Conservation (phyloP, 2,329 filamentous ascomycete species). For the Phoma sp. region DNA sequence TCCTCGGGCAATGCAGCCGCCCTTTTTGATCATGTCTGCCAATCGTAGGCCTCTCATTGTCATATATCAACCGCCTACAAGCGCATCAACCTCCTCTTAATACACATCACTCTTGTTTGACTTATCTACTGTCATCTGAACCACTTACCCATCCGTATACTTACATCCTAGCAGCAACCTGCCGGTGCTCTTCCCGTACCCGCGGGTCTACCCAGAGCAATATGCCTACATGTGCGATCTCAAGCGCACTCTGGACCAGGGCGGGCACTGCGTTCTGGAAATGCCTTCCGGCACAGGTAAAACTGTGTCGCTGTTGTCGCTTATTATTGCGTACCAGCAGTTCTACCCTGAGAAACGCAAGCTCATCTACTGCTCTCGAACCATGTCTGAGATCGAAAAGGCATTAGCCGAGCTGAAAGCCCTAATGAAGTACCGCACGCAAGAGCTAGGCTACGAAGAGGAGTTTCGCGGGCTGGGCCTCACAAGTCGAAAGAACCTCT, state of each 20-base stretch:
- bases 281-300: slow-evolving; percentile 99
- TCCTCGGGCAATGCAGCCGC: neutral
- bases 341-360: slow-evolving; percentile 92
- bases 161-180: slow-evolving; percentile 62
- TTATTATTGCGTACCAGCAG: slow-evolving; percentile 97
- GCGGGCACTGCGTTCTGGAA: slow-evolving; percentile 94
- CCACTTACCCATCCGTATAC: neutral
- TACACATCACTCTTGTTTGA: too few relatives aligned
- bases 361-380: slow-evolving; percentile 98
- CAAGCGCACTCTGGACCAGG: slow-evolving; percentile 88
- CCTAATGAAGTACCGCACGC: slow-evolving; percentile 91
- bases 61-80: too few relatives aligned
- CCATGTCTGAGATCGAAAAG: slow-evolving; percentile 99
- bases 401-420: slow-evolving; percentile 89
- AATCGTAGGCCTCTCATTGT: neutral
- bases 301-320: slow-evolving; percentile 90
- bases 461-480: slow-evolving; percentile 92
- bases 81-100: too few relatives aligned
- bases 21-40: neutral
- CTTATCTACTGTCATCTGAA: too few relatives aligned
- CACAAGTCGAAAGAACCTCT: slow-evolving; percentile 96
- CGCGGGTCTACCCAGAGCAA: slow-evolving; percentile 71
- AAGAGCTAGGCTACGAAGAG: slow-evolving; percentile 88
- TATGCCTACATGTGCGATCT: slow-evolving; percentile 81
- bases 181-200: slow-evolving; percentile 76